Base-by-base conservation (phyloP, 106 monocot genomes). In the Dendrobium huoshanense region DNA sequence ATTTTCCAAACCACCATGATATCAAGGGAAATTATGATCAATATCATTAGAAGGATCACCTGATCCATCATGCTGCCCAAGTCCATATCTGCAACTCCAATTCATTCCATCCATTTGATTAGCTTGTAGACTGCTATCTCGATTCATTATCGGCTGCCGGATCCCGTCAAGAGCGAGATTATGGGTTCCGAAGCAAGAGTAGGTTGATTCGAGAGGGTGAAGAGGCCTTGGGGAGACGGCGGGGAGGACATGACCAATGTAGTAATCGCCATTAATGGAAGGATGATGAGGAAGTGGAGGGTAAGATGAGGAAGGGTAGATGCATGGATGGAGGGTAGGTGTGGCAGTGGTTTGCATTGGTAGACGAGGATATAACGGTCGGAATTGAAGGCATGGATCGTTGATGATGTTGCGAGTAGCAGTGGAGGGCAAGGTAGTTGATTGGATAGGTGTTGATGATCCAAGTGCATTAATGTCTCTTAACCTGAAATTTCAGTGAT, bases 281-380 rank as follows among this genome's bases (percentile, higher is more conserved):
- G 85, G 88, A 70, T 84, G 86, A 56, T 76, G 51, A 51, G 51
- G 51, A 51, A 51, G 13, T 11, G 51, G 84, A n/a, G 91, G 84
- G 70, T 82, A 80, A 27, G 87, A 42, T 11, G 51, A 51, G 15
- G 51, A 51, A 51, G 51, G 47, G 82, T 73, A 19, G 89, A 72
- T n/a, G 87, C 72, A 73, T 89, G 91, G 6, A 41, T 51, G 75
- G 4, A 79, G 70, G 20, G 72, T 41, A 43, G 82, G 67, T 25
- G 85, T 64, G 59, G 85, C 82, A 75, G 86, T 47, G 61, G 6
- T 61, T 61, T 68, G 68, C 31, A 31, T 20, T 76, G 84, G 84
- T 61, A 89, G 29, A 72, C 89, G 82, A 16, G 92, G 91, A 70
- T 94, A 93, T 31, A 91, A 81, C 56, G 90, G 90, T 74, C 90